Evolutionary conservation across 345 rosid species (phyloP), one percentile per base, ranked within the genome.

Genomic region (Luvunga scandens): DNA sequence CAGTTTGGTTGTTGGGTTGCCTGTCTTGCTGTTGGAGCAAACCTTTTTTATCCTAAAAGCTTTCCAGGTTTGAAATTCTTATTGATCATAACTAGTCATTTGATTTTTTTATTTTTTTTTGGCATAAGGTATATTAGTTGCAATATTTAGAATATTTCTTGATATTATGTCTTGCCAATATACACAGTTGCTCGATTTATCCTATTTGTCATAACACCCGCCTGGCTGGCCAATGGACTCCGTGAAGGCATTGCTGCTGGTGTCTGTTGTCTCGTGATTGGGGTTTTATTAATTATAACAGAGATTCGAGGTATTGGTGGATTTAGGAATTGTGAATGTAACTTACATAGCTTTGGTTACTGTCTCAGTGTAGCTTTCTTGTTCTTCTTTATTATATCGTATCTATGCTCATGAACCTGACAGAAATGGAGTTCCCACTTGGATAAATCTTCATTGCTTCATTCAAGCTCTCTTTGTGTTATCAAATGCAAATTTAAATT

Each of bases 1-100:
- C 80, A 86, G 75, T 83, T 88, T 78, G 91, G 93, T 70, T 36
- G 56, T 77, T 88, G 86, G 89, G 61, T 89, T 71, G 89, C 90
- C 34, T 89, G 84, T 80, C 83, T 88, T 56, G 86, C 87, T 9
- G 72, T 84, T 50, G 79, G 72, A 59, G 83, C 78, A 30, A 86
- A 86, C 70, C 72, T 86, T 69, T 85, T 82, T 65, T 77, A 79
- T 62, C 91, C 89, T 67, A 72, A 72, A 87, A 82, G 78, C 33
- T 78, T 82, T 81, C 84, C 84, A 84, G 84, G 90, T 87, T 78
- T 39, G 78, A 36, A 24, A 24, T 39, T 50, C 9, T 57, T 30
- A 53, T 77, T 69, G 14, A 48, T 74, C 56, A 28, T 45, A 38
- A 18, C 4, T 57, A 22, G 10, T 60, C 38, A 3, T 34, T 55